A percentile compares a stretch with the other conserved stretches of the same genome.
Conservation (phyloP, 805 yeast genomes). For the Clavispora vitiphila region DNA sequence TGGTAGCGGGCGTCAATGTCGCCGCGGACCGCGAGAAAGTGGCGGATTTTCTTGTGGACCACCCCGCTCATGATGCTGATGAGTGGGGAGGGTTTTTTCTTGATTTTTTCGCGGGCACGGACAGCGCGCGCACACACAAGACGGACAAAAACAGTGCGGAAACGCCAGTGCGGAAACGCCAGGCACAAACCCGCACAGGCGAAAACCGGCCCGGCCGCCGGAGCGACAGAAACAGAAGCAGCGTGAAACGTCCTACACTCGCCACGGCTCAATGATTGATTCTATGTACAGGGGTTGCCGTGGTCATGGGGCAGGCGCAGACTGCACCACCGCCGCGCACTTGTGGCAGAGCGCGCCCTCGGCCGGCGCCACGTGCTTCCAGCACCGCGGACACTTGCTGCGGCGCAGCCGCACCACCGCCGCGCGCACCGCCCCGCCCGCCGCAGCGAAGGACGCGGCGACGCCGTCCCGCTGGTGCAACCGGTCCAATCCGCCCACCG, state of each 20-base stretch:
- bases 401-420: background rate
- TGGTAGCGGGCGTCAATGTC: conserved; percentile 9
- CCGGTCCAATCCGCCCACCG: background rate
- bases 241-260: too few species aligned
- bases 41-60: conserved; percentile 10
- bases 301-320: too few species aligned
- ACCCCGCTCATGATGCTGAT: conserved; percentile 9
- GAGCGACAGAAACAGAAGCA: too few species aligned
- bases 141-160: too few species aligned
- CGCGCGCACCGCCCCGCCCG: background rate
- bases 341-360: conserved; percentile 59
- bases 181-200: too few species aligned
- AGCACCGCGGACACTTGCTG: conserved; percentile 87
- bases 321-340: conserved; percentile 48
- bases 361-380: conserved; percentile 63
- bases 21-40: conserved; percentile 4
- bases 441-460: background rate
- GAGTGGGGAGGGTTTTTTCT: conserved; percentile 3
- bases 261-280: too few species aligned
- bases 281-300: too few species aligned
- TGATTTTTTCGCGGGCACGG: conserved; percentile 1
- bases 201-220: too few species aligned
- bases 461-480: too few species aligned
- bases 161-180: too few species aligned
- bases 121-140: conserved; percentile 1